These are phyloP conservation scores for Fusarium sp. DNA, from an alignment of 2,329 filamentous ascomycete species.

Conservation along the genomic window DNA sequence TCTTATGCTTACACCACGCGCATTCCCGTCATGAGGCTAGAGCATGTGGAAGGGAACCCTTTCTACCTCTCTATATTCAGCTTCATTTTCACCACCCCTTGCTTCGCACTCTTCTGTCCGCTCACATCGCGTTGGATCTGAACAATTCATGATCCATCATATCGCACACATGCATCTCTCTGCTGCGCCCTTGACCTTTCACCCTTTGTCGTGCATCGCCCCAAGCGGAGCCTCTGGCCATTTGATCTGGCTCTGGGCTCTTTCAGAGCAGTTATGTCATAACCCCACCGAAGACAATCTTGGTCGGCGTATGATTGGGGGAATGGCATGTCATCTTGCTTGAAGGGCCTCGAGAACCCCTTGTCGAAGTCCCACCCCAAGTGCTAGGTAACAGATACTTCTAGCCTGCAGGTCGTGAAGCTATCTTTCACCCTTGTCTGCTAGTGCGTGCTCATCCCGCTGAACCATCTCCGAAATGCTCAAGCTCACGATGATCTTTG, in stretches of 20 bases:
- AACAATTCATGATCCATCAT: constrained; percentile 32
- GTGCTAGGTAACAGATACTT: constrained; percentile 37
- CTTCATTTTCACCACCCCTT: constrained; percentile 7
- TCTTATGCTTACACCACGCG: constrained; percentile 33
- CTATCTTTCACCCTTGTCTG: constrained; percentile 26
- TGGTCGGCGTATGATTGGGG: constrained; percentile 39
- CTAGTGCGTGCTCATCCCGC: constrained; percentile 39
- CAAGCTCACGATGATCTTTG: constrained; percentile 40
- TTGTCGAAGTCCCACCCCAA: constrained; percentile 33
- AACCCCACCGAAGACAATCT: constrained; percentile 37
- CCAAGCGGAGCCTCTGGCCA: constrained; percentile 35
- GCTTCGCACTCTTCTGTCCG: constrained; percentile 3
- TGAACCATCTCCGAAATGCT: constrained; percentile 36
- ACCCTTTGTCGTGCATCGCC: constrained; percentile 18
- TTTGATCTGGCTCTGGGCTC: constrained; percentile 22
- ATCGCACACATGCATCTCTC: constrained; percentile 33
- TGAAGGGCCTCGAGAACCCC: constrained; percentile 36
- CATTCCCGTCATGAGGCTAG: constrained; percentile 36
- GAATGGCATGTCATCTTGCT: constrained; percentile 46
- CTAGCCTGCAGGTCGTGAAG: constrained; percentile 19
- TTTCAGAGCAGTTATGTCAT: constrained; percentile 43
- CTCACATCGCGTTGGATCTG: constrained; percentile 19
- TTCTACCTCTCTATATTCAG: constrained; percentile 6
- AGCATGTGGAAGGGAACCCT: constrained; percentile 19
- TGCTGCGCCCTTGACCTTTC: constrained; percentile 34